phyloP scores from a whole-genome alignment of 2,329 filamentous ascomycete species.

The Aspergillus puulaauensis region DNA sequence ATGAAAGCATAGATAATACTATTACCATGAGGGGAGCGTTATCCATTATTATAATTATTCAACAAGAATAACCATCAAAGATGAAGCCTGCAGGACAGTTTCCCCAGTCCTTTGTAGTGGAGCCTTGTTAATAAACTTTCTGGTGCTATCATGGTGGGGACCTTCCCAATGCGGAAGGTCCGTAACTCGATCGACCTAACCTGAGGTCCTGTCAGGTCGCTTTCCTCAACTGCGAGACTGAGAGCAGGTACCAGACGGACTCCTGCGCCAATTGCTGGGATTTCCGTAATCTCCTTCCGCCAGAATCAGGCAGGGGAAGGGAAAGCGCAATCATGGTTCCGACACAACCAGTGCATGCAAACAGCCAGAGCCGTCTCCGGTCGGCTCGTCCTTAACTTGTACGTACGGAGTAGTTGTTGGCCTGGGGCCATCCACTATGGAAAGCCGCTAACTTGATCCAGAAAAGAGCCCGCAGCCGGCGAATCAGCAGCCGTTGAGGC shows the following conservation, averaged over 20 bases:
- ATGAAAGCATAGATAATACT: not conserved
- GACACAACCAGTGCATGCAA: not conserved
- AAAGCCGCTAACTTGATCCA: not conserved
- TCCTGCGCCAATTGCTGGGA: too few species aligned
- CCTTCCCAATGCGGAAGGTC: conserved; percentile 9
- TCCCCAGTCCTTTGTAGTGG: conserved; percentile 1
- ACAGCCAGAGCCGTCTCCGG: not conserved
- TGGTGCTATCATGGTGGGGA: not conserved
- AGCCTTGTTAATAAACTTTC: conserved; percentile 3
- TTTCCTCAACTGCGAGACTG: too few species aligned
- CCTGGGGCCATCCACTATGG: not conserved
- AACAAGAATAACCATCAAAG: not conserved
- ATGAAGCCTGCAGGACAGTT: not conserved
- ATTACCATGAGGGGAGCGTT: too few species aligned
- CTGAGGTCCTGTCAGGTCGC: too few species aligned
- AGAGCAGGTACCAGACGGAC: too few species aligned
- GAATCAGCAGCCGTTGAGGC: not conserved
- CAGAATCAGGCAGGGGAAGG: too few species aligned
- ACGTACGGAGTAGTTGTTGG: not conserved
- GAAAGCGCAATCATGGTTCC: too few species aligned
- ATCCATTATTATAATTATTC: too few species aligned
- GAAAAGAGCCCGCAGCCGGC: not conserved
- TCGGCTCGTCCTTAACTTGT: not conserved
- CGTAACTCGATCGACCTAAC: not conserved
- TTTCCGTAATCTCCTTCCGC: too few species aligned